phyloP scores from a whole-genome alignment of 116 monocot genomes.

The Thalassia testudinum region DNA sequence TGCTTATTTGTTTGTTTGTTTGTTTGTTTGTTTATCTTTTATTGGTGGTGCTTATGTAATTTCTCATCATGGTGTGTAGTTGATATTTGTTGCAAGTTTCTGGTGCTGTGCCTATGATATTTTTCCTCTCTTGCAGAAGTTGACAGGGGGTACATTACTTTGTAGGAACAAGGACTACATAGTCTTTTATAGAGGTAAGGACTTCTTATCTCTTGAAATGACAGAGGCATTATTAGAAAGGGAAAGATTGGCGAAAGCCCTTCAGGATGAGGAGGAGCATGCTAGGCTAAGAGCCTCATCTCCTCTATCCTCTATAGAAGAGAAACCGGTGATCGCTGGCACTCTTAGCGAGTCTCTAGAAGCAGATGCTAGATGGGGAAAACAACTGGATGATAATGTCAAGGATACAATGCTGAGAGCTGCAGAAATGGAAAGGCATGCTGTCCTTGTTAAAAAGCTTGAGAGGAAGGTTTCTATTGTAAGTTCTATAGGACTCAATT shows the following conservation, averaged over 20 bases:
- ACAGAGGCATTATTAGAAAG: conserved; percentile 78
- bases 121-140: conserved; percentile 36
- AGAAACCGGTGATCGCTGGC: conserved; percentile 44
- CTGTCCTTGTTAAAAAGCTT: conserved; percentile 63
- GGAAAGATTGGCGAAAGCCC: conserved; percentile 54
- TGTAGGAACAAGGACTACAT: conserved; percentile 91
- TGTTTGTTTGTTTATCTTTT: no score
- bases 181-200: conserved; percentile 91
- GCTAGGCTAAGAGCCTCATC: conserved; percentile 56
- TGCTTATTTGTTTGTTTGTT: no score
- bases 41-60: no score
- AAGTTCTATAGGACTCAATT: conserved; percentile 11
- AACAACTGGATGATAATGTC: conserved; percentile 42
- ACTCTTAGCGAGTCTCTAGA: conserved; percentile 81
- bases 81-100: no score
- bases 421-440: conserved; percentile 70
- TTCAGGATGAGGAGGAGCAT: conserved; percentile 93
- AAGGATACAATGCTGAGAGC: conserved; percentile 50
- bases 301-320: conserved; percentile 26
- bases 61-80: no score
- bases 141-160: conserved; percentile 83
- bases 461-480: conserved; percentile 80
- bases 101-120: neutral
- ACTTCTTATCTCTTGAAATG: conserved; percentile 74
- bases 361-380: conserved; percentile 74